Base-by-base conservation (phyloP, 2,329 filamentous ascomycete genomes). In the Trichoderma endophyticum region DNA sequence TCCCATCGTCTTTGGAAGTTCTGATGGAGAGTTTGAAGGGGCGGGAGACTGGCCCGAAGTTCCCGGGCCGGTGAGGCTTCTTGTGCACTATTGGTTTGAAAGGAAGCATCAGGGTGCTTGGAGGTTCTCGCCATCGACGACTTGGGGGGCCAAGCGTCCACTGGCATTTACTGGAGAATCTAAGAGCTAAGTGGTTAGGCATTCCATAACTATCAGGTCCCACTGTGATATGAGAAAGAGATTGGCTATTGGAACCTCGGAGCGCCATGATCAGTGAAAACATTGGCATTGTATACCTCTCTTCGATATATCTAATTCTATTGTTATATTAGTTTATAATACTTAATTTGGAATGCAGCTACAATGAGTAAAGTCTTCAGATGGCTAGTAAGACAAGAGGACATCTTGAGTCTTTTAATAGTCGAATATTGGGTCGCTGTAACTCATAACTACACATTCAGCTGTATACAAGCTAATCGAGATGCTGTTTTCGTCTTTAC, bases 21-120 rank as follows among this genome's bases (percentile, higher is more conserved):
- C n/a, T 24, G 48, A 54, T 54, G 21, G 21, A 24, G 48, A 54
- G 21, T 54, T 54, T 24, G 48, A 54, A 54, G 48, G 21, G 5
- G 48, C 48, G n/a, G 48, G 48, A 1, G 48, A 54, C 48, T 54
- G 48, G 48, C 48, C 48, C 48, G 48, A 54, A 21, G 48, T 54
- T 54, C 48, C 48, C n/a, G 48, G 48, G 11, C 3, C 21, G 11
- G 48, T 54, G 48, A 54, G 48, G 48, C n/a, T 54, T 24, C 48
- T 54, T 54, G 48, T 54, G 21, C 48, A 54, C 48, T 54, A 54
- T 54, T 54, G 21, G 9, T 54, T 54, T 54, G 48, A 54, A 54
- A 54, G 48, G 21, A 54, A 54, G 48, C 48, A 54, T 24, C 48
- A 21, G n/a, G 48, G 48, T 21, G 48, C 48, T 24, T 54, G 48